Evolutionary conservation across 2,329 filamentous ascomycete genomes (phyloP).

Genomic region (Sordariomycetes sp.): DNA sequence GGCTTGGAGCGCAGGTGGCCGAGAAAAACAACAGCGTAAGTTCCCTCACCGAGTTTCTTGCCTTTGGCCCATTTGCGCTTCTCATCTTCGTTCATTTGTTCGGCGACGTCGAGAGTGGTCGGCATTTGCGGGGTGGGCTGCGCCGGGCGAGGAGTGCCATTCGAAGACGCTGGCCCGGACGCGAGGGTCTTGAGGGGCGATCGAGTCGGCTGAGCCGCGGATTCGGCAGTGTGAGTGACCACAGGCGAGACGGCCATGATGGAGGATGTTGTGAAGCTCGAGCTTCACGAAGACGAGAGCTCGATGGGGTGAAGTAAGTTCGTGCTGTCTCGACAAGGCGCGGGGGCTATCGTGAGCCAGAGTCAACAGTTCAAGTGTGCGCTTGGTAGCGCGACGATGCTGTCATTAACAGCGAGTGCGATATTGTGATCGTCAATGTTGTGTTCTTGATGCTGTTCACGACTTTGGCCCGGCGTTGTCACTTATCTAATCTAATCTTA

Average conservation of each 20-base stretch:
- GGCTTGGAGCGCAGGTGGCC: slow-evolving; percentile 71
- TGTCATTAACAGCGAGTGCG: too few relatives aligned
- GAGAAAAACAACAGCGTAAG: slow-evolving; percentile 91
- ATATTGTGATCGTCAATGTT: too few relatives aligned
- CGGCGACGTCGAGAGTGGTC: slow-evolving; percentile 50
- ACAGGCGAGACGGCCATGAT: slow-evolving; percentile 38
- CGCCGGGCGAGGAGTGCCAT: slow-evolving; percentile 32
- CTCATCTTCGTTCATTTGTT: slow-evolving; percentile 73
- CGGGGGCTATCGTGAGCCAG: too few relatives aligned
- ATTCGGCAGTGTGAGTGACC: slow-evolving; percentile 27
- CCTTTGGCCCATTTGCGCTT: slow-evolving; percentile 88
- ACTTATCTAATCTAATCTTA: too few relatives aligned
- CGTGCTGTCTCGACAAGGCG: too few relatives aligned
- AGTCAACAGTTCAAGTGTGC: too few relatives aligned
- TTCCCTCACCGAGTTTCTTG: slow-evolving; percentile 90
- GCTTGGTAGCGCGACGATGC: too few relatives aligned
- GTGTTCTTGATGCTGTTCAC: too few relatives aligned
- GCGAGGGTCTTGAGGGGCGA: slow-evolving; percentile 34
- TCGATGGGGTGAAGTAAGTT: not conserved
- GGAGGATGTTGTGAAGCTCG: too few relatives aligned
- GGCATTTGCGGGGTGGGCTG: slow-evolving; percentile 12
- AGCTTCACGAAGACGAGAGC: too few relatives aligned
- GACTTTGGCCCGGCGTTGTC: too few relatives aligned
- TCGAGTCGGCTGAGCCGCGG: slow-evolving; percentile 23
- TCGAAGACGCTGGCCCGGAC: slow-evolving; percentile 26